Base-by-base conservation (phyloP, 306 rosid genomes). In the Carpinus fangiana region DNA sequence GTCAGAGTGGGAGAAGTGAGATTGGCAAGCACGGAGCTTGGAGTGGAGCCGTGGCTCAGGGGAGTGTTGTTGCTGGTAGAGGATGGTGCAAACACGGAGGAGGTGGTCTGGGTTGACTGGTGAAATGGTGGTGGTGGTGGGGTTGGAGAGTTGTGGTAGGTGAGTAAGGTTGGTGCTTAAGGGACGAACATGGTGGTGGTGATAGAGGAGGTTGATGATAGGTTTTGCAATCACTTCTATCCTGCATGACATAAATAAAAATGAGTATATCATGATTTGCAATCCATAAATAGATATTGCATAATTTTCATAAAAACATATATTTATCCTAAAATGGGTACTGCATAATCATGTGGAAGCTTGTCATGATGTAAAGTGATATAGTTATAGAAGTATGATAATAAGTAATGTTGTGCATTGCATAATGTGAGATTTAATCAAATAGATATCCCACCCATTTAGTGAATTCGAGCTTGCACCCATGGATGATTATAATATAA, bases 41-140 rank as follows among this genome's bases (percentile, higher is more conserved):
- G 93, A 82, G 78, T 82, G 86, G 74, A 90, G 89, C 13, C 94
- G 81, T n/a, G 90, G 45, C 69, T 83, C 89, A 54, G 93, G 80
- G 23, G 88, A 89, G 87, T 90, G 80, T 71, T 94, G 96, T 20
- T 92, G 98, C 83, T 92, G 95, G 78, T 87, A 88, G 28, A 90
- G 93, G 57, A 90, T 45, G 66, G 92, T 92, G 76, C 98, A 92
- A 17, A 92, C 90, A 4, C 88, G 88, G 72, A 86, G 88, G 79
- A 92, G 94, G 62, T 83, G 86, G 10, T 78, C 83, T 0, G 72
- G 85, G 88, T 89, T 71, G n/a, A 88, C 83, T 8, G 93, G 87
- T 0, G 84, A 12, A 4, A 83, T 47, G 62, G 76, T 5, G 23
- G 55, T 23, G 26, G 26, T 1, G 56, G 67, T 46, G 61, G 41